These are phyloP conservation scores for Quillaja saponaria DNA, from an alignment of 306 rosid genomes.

Conservation along the genomic window DNA sequence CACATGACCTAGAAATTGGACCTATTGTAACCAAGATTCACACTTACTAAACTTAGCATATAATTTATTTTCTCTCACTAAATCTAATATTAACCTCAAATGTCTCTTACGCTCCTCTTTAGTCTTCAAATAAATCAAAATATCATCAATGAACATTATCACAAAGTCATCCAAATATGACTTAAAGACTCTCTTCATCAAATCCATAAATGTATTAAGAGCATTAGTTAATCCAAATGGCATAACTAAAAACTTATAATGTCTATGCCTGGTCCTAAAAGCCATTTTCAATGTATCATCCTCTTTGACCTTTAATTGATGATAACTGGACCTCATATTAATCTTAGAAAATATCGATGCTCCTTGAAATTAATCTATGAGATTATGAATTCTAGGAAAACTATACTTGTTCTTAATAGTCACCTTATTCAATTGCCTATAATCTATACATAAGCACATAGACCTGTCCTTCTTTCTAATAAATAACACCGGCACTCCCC, in stretches of 20 bases:
- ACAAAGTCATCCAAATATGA: neutral
- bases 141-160: neutral
- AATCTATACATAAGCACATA: neutral
- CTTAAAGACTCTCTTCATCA: no score
- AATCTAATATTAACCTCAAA: neutral
- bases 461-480: neutral
- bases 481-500: neutral
- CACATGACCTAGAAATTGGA: neutral
- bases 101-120: neutral
- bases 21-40: neutral
- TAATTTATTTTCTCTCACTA: neutral
- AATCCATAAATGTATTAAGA: neutral
- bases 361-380: neutral
- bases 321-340: neutral
- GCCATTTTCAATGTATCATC: neutral
- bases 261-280: neutral
- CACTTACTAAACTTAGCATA: neutral
- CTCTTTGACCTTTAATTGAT: neutral
- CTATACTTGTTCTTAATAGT: neutral
- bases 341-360: neutral
- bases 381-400: neutral
- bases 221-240: neutral
- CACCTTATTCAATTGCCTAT: conserved; percentile 1
- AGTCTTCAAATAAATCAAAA: neutral
- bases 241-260: neutral